Evolutionary conservation across 352 stramenopile species (phyloP).

Genomic region (Phytophthora ramorum): DNA sequence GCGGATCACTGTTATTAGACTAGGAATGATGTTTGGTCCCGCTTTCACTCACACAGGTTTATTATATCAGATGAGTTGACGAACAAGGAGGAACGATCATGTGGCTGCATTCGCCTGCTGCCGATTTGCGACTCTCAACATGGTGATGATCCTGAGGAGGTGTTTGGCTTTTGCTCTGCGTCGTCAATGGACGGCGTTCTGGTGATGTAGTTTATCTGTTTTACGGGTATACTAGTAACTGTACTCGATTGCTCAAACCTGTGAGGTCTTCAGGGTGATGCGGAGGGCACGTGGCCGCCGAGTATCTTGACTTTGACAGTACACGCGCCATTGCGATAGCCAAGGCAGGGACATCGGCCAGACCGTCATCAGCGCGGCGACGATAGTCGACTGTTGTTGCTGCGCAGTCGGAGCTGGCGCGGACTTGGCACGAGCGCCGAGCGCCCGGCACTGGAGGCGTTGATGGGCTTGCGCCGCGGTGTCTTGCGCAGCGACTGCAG

Average conservation of each 20-base stretch:
- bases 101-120: neutral
- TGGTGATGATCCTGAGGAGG: conserved; percentile 27
- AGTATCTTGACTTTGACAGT: conserved; percentile 1
- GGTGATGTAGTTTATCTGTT: neutral
- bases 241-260: conserved; percentile 26
- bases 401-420: conserved; percentile 45
- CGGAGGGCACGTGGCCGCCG: neutral
- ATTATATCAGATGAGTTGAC: no score
- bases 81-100: conserved; percentile 10
- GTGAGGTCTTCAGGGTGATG: neutral
- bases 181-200: neutral
- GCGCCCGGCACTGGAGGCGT: conserved; percentile 45
- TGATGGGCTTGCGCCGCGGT: conserved; percentile 57
- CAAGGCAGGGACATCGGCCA: conserved; percentile 4
- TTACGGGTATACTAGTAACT: no score
- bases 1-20: neutral
- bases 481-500: conserved; percentile 51
- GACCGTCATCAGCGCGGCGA: conserved; percentile 11
- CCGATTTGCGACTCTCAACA: conserved; percentile 12
- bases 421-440: conserved; percentile 49
- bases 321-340: neutral
- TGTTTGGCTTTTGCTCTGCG: conserved; percentile 25
- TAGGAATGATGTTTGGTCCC: neutral
- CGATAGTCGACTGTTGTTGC: conserved; percentile 15
- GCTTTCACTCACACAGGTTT: conserved; percentile 1